Evolutionary conservation across 176 grass and related monocot species (phyloP), one percentile per base, ranked within the genome.

Genomic region (Juncus inflexus): DNA sequence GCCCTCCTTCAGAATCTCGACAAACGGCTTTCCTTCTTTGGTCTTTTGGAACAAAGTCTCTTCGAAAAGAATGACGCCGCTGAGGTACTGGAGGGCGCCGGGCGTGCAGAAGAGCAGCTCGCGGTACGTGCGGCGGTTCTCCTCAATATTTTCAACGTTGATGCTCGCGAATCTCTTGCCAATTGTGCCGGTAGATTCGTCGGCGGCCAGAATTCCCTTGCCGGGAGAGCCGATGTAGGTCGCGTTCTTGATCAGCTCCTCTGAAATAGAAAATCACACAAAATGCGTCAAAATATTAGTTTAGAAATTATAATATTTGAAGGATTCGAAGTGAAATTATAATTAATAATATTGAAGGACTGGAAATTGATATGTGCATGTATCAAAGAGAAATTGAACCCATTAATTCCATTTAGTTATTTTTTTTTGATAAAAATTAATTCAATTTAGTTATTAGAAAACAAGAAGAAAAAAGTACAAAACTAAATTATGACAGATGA

Each of bases 11-110:
- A 94, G 79, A 57, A 94, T 62, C 70, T 94, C 90, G 0, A 94
- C 90, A 12, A 94, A 85, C 58, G 65, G 78, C 42, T 79, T 79
- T 7, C 90, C 84, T 19, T 94, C 90, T 7, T 69, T 50, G 50
- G 90, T 70, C 4, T 77, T 82, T 72, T 94, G 85, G 70, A 88
- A 94, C 53, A 94, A 81, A 28, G 90, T 94, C 76, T 94, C 90
- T 68, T 94, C 85, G 7, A 88, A 94, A 0, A 94, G 81, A 79
- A 94, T 94, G 50, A 83, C 76, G 5, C 89, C 89, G 0, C 84
- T 87, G 85, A 94, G 74, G 79, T 82, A 83, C 37, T 85, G 53
- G 1, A 82, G 73, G 2, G 87, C 42, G 0, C 85, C 82, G 3
- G 90, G 85, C 36, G 55, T 64, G 2, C 61, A 63, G 14, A 95